Evolutionary conservation across 768 basidiomycete species (phyloP).

Genomic region (Inosperma sp.): DNA sequence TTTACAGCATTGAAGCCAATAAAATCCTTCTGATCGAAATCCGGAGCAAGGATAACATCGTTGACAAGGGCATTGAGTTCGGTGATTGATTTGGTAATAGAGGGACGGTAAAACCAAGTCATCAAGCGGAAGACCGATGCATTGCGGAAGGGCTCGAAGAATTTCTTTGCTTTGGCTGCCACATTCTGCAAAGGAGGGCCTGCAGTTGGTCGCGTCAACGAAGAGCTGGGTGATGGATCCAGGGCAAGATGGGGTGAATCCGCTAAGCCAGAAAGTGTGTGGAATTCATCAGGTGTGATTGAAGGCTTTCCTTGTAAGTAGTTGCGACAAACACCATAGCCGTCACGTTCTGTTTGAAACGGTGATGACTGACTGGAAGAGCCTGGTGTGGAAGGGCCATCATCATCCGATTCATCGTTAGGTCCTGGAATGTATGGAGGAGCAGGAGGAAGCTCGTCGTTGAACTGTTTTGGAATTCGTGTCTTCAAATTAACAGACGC

Average conservation of each 20-base stretch:
- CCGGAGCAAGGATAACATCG: constrained; percentile 20
- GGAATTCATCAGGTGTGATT: not conserved
- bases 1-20: constrained; percentile 15
- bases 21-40: constrained; percentile 22
- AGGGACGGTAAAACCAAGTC: constrained; percentile 19
- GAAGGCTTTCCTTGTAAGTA: not conserved
- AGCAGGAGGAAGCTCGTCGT: not conserved
- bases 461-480: not conserved
- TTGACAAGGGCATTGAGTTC: constrained; percentile 23
- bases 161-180: not conserved
- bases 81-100: constrained; percentile 17
- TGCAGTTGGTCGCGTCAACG: no score
- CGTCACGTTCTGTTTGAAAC: not conserved
- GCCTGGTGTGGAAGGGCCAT: not conserved
- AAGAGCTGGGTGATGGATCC: not conserved
- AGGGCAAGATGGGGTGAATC: not conserved
- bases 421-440: not conserved
- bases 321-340: not conserved
- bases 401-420: not conserved
- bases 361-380: not conserved
- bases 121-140: constrained; percentile 19
- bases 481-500: not conserved
- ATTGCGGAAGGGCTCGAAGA: constrained; percentile 21
- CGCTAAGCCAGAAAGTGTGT: not conserved
- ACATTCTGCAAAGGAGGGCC: no score